Conservation (phyloP, 1,284 basidiomycete genomes). For the Coniferiporia sulphurascens region DNA sequence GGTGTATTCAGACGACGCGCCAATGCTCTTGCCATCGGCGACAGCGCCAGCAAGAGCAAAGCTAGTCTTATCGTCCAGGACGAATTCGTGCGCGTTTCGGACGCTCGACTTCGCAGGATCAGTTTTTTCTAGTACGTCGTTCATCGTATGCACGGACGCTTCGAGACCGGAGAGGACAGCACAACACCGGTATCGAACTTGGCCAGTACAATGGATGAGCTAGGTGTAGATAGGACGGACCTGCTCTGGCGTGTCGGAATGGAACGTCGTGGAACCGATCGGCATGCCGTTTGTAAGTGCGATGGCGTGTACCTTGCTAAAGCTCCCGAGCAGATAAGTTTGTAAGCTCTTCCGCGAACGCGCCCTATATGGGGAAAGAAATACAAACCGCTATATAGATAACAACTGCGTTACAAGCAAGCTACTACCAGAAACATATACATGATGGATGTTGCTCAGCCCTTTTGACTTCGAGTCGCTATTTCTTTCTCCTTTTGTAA, state of each 20-base stretch:
- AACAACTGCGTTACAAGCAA: not conserved
- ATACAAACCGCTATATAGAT: too few relatives aligned
- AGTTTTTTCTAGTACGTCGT: not conserved
- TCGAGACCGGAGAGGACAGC: conserved; percentile 16
- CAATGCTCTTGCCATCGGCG: conserved; percentile 11
- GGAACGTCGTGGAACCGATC: not conserved
- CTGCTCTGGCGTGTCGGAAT: not conserved
- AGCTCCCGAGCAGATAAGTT: too few relatives aligned
- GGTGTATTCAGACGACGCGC: not conserved
- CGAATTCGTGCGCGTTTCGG: not conserved
- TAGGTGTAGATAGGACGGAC: not conserved
- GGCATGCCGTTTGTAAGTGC: not conserved
- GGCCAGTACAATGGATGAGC: not conserved
- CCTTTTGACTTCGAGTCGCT: conserved; percentile 2
- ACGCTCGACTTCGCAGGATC: not conserved
- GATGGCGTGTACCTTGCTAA: too few relatives aligned
- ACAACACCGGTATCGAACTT: conserved; percentile 11
- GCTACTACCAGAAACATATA: not conserved
- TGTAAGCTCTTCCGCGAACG: too few relatives aligned
- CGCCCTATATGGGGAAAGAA: too few relatives aligned
- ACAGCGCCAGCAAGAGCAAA: conserved; percentile 11
- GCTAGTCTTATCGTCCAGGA: not conserved
- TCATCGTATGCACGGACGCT: conserved; percentile 1
- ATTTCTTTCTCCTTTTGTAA: conserved; percentile 47
- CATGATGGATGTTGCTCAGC: not conserved